Evolutionary conservation across 768 basidiomycete species (phyloP).

Genomic region (Termitomyces sp.): DNA sequence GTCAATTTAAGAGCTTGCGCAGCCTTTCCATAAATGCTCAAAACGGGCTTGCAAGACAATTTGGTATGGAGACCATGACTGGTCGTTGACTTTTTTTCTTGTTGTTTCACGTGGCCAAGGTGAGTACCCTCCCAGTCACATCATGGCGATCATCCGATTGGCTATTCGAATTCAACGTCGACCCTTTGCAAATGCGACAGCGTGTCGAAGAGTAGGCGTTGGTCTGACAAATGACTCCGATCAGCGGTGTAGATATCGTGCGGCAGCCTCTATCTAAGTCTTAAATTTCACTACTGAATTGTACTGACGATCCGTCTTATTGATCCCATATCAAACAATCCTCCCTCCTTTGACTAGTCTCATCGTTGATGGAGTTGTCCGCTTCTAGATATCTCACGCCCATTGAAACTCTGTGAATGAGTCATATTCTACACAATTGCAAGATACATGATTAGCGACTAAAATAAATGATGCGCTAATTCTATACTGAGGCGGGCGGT

Average conservation of each 20-base stretch:
- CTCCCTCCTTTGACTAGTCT: not conserved
- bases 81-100: not conserved
- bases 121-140: not conserved
- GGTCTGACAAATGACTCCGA: too few species aligned
- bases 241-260: not conserved
- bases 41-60: not conserved
- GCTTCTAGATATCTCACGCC: not conserved
- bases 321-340: not conserved
- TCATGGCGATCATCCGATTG: not conserved
- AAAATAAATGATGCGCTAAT: too few species aligned
- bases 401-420: too few species aligned
- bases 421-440: too few species aligned
- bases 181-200: too few species aligned
- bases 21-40: not conserved
- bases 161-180: not conserved
- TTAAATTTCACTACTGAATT: not conserved
- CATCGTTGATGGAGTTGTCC: not conserved
- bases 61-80: not conserved
- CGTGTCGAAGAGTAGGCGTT: too few species aligned
- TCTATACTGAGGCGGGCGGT: too few species aligned
- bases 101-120: not conserved
- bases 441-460: too few species aligned
- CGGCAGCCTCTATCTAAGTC: too few species aligned
- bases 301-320: not conserved
- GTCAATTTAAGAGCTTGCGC: not conserved